Percentiles rank a stretch among this genome's conserved stretches.
These are phyloP conservation scores for Mrakia frigida DNA, from an alignment of 768 basidiomycete genomes.

Conservation along the genomic window DNA sequence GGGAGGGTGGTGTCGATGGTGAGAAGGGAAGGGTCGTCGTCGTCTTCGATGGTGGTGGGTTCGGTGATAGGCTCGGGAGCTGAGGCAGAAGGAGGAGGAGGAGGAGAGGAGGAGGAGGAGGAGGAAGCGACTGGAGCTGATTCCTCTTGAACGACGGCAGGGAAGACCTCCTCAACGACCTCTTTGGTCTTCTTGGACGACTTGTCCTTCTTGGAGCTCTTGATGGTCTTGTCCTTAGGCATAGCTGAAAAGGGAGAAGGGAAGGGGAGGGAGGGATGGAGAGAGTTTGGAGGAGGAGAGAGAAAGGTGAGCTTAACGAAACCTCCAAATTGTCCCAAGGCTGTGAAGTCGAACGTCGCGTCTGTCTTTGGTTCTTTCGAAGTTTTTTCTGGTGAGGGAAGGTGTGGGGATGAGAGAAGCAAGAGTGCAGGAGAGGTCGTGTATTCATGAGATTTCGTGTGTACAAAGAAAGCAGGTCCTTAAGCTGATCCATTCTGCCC, in stretches of 20 bases:
- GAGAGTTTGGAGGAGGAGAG: not conserved
- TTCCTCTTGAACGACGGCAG: not conserved
- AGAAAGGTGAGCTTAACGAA: not conserved
- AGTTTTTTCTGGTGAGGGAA: not conserved
- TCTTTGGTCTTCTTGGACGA: conserved; percentile 19
- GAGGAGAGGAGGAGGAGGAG: conserved; percentile 15
- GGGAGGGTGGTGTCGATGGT: conserved; percentile 31
- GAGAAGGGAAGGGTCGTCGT: conserved; percentile 24
- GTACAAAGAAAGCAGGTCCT: no score
- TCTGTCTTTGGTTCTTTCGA: not conserved
- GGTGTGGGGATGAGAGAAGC: no score
- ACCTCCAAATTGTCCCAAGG: not conserved
- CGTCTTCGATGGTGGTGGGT: not conserved
- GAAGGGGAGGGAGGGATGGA: not conserved
- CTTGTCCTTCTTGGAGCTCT: conserved; percentile 19
- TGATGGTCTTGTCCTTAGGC: conserved; percentile 24
- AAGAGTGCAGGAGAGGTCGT: no score
- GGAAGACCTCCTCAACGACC: not conserved
- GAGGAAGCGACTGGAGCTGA: not conserved
- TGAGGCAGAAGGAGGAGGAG: not conserved
- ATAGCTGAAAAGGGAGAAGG: not conserved
- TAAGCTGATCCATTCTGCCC: not conserved
- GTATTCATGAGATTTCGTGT: no score
- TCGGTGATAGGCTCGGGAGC: not conserved
- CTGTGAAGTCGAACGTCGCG: not conserved